These are phyloP conservation scores for Myxozyma neotropica DNA, from an alignment of 805 yeast species.

Conservation along the genomic window DNA sequence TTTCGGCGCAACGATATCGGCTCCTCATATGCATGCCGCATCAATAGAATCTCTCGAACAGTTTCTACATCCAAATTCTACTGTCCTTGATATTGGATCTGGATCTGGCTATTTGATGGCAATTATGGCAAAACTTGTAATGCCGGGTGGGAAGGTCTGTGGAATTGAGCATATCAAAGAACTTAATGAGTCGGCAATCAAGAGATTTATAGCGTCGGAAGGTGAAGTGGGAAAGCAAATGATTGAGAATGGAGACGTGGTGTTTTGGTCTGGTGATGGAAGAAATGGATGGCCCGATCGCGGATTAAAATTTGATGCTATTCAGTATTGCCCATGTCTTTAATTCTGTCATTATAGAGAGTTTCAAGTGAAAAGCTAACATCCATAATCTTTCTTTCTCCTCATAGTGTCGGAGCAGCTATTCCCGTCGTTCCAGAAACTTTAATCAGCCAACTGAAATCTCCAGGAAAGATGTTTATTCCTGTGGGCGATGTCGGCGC, in stretches of 20 bases:
- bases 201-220: constrained; percentile 11
- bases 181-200: constrained; percentile 13
- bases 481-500: constrained; percentile 23
- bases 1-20: constrained; percentile 33
- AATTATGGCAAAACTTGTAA: constrained; percentile 26
- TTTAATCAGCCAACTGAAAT: constrained; percentile 20
- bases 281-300: constrained; percentile 27
- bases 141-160: constrained; percentile 26
- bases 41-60: constrained; percentile 25
- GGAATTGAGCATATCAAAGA: constrained; percentile 33
- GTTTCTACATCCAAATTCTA: constrained; percentile 27
- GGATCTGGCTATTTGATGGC: constrained; percentile 35
- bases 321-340: constrained; percentile 22
- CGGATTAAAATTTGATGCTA: constrained; percentile 29
- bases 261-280: constrained; percentile 28
- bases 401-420: constrained; percentile 26
- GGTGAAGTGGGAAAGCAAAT: constrained; percentile 9
- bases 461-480: constrained; percentile 33
- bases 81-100: constrained; percentile 32
- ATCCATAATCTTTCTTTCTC: neutral
- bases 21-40: constrained; percentile 36
- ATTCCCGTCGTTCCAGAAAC: constrained; percentile 24
- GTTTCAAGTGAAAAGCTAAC: too few species aligned
- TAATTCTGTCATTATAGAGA: neutral
- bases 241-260: constrained; percentile 18